Evolutionary conservation across 1,139 yeast genomes (phyloP), one percentile per base, ranked within the genome.

Genomic region (Blastobotrys elegans): DNA sequence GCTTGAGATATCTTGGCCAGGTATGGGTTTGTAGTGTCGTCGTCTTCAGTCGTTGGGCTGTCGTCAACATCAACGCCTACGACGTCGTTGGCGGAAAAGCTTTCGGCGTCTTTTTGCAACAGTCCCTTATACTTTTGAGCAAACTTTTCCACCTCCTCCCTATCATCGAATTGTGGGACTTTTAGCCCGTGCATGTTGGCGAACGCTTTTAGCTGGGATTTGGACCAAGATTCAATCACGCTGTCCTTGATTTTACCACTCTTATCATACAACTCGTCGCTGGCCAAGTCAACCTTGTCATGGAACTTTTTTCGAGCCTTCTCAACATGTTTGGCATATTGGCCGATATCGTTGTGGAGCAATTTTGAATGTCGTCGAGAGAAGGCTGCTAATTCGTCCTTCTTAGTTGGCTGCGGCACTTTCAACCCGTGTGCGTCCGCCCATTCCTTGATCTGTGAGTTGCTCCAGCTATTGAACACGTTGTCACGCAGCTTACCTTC

Each of bases 141-240:
- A 14, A 62, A 42, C 6, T 64, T 63, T 5, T 67, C 58, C 45
- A 75, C 57, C 43, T 70, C 69, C 31, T 71, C 72, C 27, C 60
- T 53, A 40, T 64, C 64, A 20, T 62, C 51, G 14, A 38, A 60
- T 47, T 69, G 68, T 21, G 70, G 68, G 30, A 69, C 61, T 8
- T 65, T 65, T 42, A 75, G 56, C 24, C 68, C 67, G 57, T 77
- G 80, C 45, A 66, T 58, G 46, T 68, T 68, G 41, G 76, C 65
- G 80, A 81, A 77, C 31, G 66, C 64, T 53, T 67, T 63, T 42
- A 79, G 56, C 51, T 75, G 76, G 2, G 71, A 65, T 7, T 70
- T 65, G 3, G 71, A 67, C 76, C 77, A 79, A 6, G 71, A 59
- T 47, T 75, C 73, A 53, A 79, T 69, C 16, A 77, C 71, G 29